Base-by-base conservation (phyloP, 2,329 filamentous ascomycete genomes). In the Trichoderma asperellum region DNA sequence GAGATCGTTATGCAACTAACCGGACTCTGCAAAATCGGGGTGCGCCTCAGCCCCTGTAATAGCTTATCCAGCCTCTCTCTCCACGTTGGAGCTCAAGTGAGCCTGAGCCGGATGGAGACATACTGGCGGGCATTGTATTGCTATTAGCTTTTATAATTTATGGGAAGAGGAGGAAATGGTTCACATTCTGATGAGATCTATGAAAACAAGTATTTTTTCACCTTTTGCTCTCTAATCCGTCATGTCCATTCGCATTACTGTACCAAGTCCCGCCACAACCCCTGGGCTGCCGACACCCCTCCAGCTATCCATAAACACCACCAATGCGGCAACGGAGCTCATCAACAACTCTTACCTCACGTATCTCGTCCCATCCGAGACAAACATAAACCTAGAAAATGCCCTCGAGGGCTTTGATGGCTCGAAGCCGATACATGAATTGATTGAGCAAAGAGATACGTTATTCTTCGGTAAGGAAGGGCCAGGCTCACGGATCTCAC, bases 391-490 rank as follows among this genome's bases (percentile, higher is more conserved):
- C 52, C 81, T 89, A 43, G 85, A 88, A 69, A 81, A 86, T 29
- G 80, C 80, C 2, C 83, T 90, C 68, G 80, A 79, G 65, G 77
- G 81, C 55, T 78, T 79, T 4, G 78, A 81, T 12, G 81, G 79
- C 72, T 83, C 80, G 66, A 80, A 82, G 72, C 81, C 81, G 73
- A 80, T 83, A 71, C 83, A 91, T 53, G 84, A 88, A 63, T 85
- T 85, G 21, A 84, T 93, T 75, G 81, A 86, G 55, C 86, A 88
- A 74, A 85, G 91, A 72, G 85, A 90, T 49, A 84, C 85, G 67
- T 82, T 94, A 49, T 91, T 92, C 76, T 93, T 94, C 76, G 92
- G 92, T 93, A 83, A 73, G 86, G 8, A 24, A n/a, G 16, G 40
- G 35, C 21, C 18, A 7, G 14, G 18, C n/a, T 35, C 43, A 43